Evolutionary conservation across 257 asterid species (phyloP), one percentile per base, ranked within the genome.

Genomic region (Buddleja alternifolia): DNA sequence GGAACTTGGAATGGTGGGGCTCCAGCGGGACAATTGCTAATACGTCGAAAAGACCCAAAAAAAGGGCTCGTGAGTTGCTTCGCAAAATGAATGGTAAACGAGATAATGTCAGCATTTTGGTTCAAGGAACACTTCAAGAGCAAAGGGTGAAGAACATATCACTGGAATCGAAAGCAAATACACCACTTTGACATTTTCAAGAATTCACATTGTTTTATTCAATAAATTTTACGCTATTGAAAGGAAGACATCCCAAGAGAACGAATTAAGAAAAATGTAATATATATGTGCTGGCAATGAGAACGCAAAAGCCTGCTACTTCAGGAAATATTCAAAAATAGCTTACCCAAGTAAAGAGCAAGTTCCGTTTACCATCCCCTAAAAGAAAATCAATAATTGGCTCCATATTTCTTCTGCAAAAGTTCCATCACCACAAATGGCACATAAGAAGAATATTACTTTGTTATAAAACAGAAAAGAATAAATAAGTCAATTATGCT

Each of bases 281-380:
- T n/a, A n/a, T n/a, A n/a, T n/a, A n/a, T n/a, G n/a, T n/a, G n/a
- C n/a, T n/a, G n/a, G n/a, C n/a, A n/a, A n/a, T n/a, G n/a, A n/a
- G n/a, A n/a, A n/a, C n/a, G n/a, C 29, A 55, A 41, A 24, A 67
- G 39, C 7, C 12, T 52, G 62, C 32, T 23, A 69, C 51, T 20
- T 7, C 6, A 19, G 69, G 36, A 17, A 29, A 17, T 48, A 66
- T 16, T 20, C 63, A 63, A 61, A 41, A 68, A 78, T 21, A 37
- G 65, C 92, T 76, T 81, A 92, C 96, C 98, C 97, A 92, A 63
- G 80, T 71, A 74, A 92, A 92, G 46, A 84, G 82, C 74, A 92
- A 75, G 76, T 82, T 87, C 64, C 70, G 53, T 84, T 80, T 88
- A 37, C 76, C 65, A 55, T 79, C 73, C 40, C 92, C 90, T 76